Evolutionary conservation across 495 filamentous ascomycete genomes (phyloP), one percentile per base, ranked within the genome.

Genomic region (Aspergillus homomorphus): DNA sequence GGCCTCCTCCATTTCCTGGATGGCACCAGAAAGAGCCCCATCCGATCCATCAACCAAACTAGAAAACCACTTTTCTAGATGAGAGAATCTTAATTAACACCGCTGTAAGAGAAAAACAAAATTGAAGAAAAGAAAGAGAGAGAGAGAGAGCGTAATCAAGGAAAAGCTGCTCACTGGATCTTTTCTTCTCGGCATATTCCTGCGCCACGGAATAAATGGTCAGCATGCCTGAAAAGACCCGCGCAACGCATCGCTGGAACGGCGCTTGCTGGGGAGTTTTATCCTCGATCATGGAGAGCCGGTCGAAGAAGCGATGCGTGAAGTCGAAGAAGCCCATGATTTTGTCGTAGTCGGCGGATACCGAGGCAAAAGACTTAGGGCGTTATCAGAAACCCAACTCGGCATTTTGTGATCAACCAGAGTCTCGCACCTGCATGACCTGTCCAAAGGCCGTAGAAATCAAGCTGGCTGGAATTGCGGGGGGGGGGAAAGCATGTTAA

Each of bases 371-470:
- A 16, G 50, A 53, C 45, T 46, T 12, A 5, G 18, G 6, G 2
- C 19, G n/a, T n/a, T n/a, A n/a, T n/a, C n/a, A n/a, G n/a, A n/a
- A n/a, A n/a, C n/a, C n/a, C n/a, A n/a, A n/a, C n/a, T n/a, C n/a
- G n/a, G n/a, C n/a, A n/a, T n/a, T n/a, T n/a, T n/a, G n/a, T n/a
- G n/a, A 20, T 46, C 18, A 46, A n/a, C 19, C 2, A 12, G 15
- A 20, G 3, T 7, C 2, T 3, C 45, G 22, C 22, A 46, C 45
- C 56, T 63, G 62, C 58, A 64, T 64, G n/a, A 64, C 62, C 53
- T 64, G 62, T 15, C 62, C 62, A 33, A 64, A 64, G 33, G 58
- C 62, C 16, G 62, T 42, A 26, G 61, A 64, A n/a, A 64, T 64
- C 43, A 64, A 58, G 46, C 54, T 61, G 18, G 58, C 62, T n/a